These are phyloP conservation scores for Suillus subluteus DNA, from an alignment of 768 basidiomycete genomes.

Conservation along the genomic window DNA sequence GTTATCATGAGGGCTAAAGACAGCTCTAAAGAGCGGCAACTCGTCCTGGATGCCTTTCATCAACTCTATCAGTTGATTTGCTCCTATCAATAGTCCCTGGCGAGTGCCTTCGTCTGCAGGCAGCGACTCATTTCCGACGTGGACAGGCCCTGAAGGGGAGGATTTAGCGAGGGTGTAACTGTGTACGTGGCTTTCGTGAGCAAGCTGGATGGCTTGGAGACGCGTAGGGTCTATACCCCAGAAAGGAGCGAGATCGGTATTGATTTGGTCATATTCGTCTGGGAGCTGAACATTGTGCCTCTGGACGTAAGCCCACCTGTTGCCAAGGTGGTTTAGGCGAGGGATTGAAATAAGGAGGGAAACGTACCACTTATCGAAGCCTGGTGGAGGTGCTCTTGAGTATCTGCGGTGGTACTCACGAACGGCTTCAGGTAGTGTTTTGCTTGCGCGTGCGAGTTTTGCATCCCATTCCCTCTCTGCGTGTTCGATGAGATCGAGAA, in stretches of 20 bases:
- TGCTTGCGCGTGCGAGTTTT: conserved; percentile 41
- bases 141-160: conserved; percentile 4
- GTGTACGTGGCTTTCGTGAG: conserved; percentile 35
- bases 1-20: conserved; percentile 47
- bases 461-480: conserved; percentile 43
- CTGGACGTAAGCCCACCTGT: conserved; percentile 50
- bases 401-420: conserved; percentile 43
- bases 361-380: conserved; percentile 51
- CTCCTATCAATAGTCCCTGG: conserved; percentile 20
- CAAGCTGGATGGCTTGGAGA: conserved; percentile 30
- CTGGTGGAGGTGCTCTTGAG: conserved; percentile 42
- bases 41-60: conserved; percentile 41
- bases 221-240: conserved; percentile 43
- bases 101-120: conserved; percentile 1
- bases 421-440: conserved; percentile 41
- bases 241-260: conserved; percentile 45
- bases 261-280: conserved; percentile 60
- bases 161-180: conserved; percentile 41
- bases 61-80: conserved; percentile 43
- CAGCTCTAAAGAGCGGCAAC: conserved; percentile 50
- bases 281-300: conserved; percentile 50
- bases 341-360: background rate
- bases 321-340: background rate
- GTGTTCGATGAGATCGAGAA: conserved; percentile 44
- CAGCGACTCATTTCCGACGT: conserved; percentile 24